Base-by-base conservation (phyloP, 768 basidiomycete genomes). In the Thelephora aurantiotincta region DNA sequence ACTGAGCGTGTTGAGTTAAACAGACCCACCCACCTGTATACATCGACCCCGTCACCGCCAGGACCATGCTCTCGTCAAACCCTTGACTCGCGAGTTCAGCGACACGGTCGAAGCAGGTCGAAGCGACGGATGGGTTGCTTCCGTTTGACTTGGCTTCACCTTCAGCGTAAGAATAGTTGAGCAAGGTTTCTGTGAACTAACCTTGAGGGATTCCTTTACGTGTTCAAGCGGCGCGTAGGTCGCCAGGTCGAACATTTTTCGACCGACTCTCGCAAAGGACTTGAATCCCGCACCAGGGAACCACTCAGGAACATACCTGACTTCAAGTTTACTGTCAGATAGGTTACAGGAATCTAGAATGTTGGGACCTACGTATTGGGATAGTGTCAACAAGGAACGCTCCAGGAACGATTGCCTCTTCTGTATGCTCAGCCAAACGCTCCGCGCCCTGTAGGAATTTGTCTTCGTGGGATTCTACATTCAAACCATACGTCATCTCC, bases 401-500 rank as follows among this genome's bases (percentile, higher is more conserved):
- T 16, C 37, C 37, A 5, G 37, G 37, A 38, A 38, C 20, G 5
- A n/a, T 3, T 16, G 5, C 37, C 20, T 11, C 11, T 38, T n/a
- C n/a, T 20, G 20, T 51, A 12, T 37, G 43, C 23, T 37, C 48
- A 19, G 41, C 50, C 44, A 30, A 50, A 35, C 11, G 53, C 38
- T 56, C 55, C 1, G 54, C 53, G 20, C 53, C 46, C 34, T 50
- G 16, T 35, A 59, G 52, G 46, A 52, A 54, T 11, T 46, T 46
- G 33, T 59, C 57, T 45, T 55, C 35, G 36, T 55, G 49, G 9
- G 49, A 48, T 20, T 50, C 43, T 23, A 57, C 52, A 20, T 57
- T 45, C 41, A 54, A 50, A 14, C 53, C 59, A 44, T 60, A 60
- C 23, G 51, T 55, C 36, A 60, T 45, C 6, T 51, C 46, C 47